Percentiles rank a stretch among this genome's conserved stretches.
Conservation (phyloP, 1,284 basidiomycete genomes). For the Cerioporus squamosus region DNA sequence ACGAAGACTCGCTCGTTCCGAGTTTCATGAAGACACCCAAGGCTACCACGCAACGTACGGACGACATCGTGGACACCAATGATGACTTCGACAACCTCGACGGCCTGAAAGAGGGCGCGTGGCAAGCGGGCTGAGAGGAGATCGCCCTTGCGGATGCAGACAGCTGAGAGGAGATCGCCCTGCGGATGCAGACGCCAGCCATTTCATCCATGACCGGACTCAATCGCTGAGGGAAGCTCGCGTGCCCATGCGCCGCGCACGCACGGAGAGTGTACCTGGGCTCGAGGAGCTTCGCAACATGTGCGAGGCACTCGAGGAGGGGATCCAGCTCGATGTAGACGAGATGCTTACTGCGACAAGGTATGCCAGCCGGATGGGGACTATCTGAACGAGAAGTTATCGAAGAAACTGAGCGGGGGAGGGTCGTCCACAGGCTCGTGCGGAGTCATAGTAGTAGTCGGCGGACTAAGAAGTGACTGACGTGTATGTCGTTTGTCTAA, state of each 20-base stretch:
- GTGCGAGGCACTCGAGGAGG: constrained; percentile 17
- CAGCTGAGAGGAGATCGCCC: too few species aligned
- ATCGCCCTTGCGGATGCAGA: constrained; percentile 13
- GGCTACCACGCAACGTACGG: background rate
- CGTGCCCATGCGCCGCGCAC: constrained; percentile 15
- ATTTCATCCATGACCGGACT: background rate
- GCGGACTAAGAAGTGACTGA: too few species aligned
- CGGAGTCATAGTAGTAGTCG: too few species aligned
- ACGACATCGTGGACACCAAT: background rate
- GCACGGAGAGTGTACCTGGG: constrained; percentile 10
- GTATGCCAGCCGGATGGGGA: constrained; percentile 18
- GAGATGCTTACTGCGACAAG: constrained; percentile 20
- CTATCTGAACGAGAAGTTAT: constrained; percentile 21
- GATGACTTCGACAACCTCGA: background rate
- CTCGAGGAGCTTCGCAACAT: constrained; percentile 21
- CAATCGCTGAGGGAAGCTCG: background rate
- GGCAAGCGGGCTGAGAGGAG: background rate
- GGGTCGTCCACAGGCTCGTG: too few species aligned
- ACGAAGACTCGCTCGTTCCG: constrained; percentile 16
- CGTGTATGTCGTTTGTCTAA: too few species aligned
- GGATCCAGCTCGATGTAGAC: constrained; percentile 21
- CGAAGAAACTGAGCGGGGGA: constrained; percentile 6
- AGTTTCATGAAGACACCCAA: constrained; percentile 12
- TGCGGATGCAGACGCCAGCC: too few species aligned
- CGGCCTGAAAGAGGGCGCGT: background rate